Base-by-base conservation (phyloP, 192 early-diverging fungal species). In the Umbelopsis sp. region DNA sequence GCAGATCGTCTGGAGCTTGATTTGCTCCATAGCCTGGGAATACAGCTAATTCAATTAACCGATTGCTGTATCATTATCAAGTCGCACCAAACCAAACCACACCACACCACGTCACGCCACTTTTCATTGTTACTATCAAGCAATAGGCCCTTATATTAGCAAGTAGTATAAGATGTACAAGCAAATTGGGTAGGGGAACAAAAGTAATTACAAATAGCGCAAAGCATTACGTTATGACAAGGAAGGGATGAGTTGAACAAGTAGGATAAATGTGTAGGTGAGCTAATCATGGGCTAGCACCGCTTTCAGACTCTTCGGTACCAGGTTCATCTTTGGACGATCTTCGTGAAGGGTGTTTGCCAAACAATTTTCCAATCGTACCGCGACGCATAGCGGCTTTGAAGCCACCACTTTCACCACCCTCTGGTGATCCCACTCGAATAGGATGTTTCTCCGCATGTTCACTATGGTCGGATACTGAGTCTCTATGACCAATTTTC, bases 331-430 rank as follows among this genome's bases (percentile, higher is more conserved):
- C 54, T 32, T 59, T 59, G 54, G 54, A 62, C 26, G 31, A 62
- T 62, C 56, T 22, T 34, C 56, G 56, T 3, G 8, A 17, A 0
- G 16, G 16, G 56, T 29, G 26, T 32, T 62, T 62, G 31, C 25
- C 56, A 20, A 62, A 26, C 26, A 62, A 62, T 62, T 62, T 62
- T 8, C 56, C 56, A 62, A 62, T 62, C 56, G 56, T 62, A 14
- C 29, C 29, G 7, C 56, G 56, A 62, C 56, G 56, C 56, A 62
- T 62, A 4, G 56, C 56, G 2, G 56, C 56, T 17, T 32, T 62
- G 31, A 62, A 62, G 14, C 54, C 54, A 32, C 54, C 54, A 59
- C 20, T 12, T 17, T 20, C 26, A n/a, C 31, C 31, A 62, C 29
- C 20, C 2, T 62, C 56, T 32, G 54, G 31, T 20, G 26, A 32